phyloP scores from a whole-genome alignment of 2,329 filamentous ascomycete genomes.

The Penicillium oxalicum region DNA sequence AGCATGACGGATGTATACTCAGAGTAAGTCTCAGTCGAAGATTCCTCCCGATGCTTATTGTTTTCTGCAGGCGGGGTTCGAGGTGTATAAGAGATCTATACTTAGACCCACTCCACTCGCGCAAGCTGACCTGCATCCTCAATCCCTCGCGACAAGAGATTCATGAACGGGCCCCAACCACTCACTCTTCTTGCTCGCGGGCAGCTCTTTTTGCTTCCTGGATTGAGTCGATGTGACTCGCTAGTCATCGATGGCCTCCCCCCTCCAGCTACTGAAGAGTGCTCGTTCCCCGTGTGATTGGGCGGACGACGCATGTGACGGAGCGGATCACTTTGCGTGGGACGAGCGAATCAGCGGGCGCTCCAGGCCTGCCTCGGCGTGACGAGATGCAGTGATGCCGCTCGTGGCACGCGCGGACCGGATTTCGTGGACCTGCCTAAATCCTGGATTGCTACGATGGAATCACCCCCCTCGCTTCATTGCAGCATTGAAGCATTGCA shows the following conservation, averaged over 20 bases:
- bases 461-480: slow-evolving; percentile 5
- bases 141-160: too few relatives aligned
- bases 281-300: slow-evolving; percentile 15
- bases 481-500: too few relatives aligned
- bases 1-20: too few relatives aligned
- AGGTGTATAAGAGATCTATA: slow-evolving; percentile 14
- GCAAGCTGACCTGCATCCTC: too few relatives aligned
- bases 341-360: slow-evolving; percentile 15
- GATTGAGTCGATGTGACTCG: too few relatives aligned
- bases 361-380: slow-evolving; percentile 13
- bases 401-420: slow-evolving; percentile 13
- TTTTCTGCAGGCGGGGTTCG: too few relatives aligned
- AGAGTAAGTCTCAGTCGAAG: too few relatives aligned
- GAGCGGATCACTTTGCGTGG: slow-evolving; percentile 15
- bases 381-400: slow-evolving; percentile 17
- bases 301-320: slow-evolving; percentile 15
- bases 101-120: slow-evolving; percentile 7
- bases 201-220: too few relatives aligned
- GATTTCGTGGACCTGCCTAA: neutral
- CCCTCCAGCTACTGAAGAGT: slow-evolving; percentile 2
- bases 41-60: too few relatives aligned
- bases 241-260: too few relatives aligned
- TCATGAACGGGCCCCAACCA: too few relatives aligned
- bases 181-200: too few relatives aligned
- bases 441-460: neutral